A percentile compares a stretch with the other conserved stretches of the same genome.
Conservation (phyloP, 306 rosid species). For the Gleditsia sinensis region DNA sequence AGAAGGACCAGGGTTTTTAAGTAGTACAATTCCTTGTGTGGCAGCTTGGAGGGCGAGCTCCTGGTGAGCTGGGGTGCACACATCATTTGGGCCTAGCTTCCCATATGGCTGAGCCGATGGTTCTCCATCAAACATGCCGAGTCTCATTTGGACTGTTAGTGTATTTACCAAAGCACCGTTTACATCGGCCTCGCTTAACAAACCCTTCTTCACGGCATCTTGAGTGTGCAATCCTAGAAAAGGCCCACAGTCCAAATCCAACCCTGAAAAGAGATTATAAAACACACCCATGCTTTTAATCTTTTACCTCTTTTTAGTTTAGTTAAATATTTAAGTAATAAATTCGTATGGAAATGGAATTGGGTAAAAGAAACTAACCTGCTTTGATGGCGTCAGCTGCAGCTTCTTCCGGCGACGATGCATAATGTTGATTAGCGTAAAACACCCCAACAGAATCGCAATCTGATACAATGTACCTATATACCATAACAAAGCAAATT, state of each 20-base stretch:
- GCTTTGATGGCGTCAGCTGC: constrained; percentile 97
- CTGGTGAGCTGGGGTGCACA: constrained; percentile 72
- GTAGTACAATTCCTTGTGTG: constrained; percentile 81
- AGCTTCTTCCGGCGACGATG: constrained; percentile 84
- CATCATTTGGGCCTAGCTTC: constrained; percentile 71
- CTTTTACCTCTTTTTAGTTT: neutral
- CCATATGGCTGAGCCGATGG: constrained; percentile 61
- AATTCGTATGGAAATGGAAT: neutral
- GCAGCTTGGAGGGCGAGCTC: constrained; percentile 83
- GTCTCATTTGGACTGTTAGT: constrained; percentile 77
- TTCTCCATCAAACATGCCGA: constrained; percentile 90
- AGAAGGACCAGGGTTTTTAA: constrained; percentile 60
- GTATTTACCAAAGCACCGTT: constrained; percentile 66
- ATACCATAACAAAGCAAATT: constrained; percentile 1
- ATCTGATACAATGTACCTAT: constrained; percentile 88
- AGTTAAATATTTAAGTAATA: neutral
- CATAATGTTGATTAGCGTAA: constrained; percentile 68
- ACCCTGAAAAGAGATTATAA: constrained; percentile 46
- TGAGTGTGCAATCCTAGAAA: constrained; percentile 73
- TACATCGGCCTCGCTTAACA: constrained; percentile 58
- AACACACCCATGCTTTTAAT: too few species aligned
- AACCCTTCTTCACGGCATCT: constrained; percentile 68
- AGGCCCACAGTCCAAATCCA: constrained; percentile 92
- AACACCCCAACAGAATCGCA: constrained; percentile 91
- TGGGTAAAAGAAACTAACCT: constrained; percentile 37